phyloP scores from a whole-genome alignment of 2,329 filamentous ascomycete species.

The Microdochium trichocladiopsis region DNA sequence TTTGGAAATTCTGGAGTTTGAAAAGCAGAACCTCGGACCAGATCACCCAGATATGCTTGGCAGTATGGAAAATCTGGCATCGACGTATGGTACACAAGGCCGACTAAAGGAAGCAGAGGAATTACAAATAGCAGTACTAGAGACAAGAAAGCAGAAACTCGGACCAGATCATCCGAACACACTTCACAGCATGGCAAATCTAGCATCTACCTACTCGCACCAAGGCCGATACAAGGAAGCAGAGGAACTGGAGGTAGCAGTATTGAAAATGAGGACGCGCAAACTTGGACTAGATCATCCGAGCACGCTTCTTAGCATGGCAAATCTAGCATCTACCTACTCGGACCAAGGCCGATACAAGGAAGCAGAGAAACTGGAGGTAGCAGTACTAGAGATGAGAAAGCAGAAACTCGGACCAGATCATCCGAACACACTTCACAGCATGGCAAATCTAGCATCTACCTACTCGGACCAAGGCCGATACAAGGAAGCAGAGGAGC shows the following conservation, averaged over 20 bases:
- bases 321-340: slow-evolving; percentile 2
- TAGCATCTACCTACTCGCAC: slow-evolving; percentile 11
- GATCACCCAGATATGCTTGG: slow-evolving; percentile 14
- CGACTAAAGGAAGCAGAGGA: slow-evolving; percentile 4
- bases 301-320: slow-evolving; percentile 3
- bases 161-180: neutral
- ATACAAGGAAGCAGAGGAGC: no score
- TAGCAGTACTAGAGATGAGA: neutral
- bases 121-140: slow-evolving; percentile 11
- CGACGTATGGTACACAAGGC: slow-evolving; percentile 5
- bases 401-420: neutral
- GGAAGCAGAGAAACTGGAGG: slow-evolving; percentile 2
- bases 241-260: slow-evolving; percentile 5
- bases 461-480: neutral
- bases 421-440: neutral
- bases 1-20: slow-evolving; percentile 20
- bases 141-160: neutral
- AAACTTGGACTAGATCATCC: slow-evolving; percentile 4
- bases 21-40: slow-evolving; percentile 19
- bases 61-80: slow-evolving; percentile 21
- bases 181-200: slow-evolving; percentile 3
- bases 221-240: slow-evolving; percentile 8
- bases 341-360: slow-evolving; percentile 1
- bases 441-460: slow-evolving; percentile 1
- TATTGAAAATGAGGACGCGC: slow-evolving; percentile 1